Evolutionary conservation across 2,329 filamentous ascomycete species (phyloP).

Genomic region (Apiospora pterosperma): DNA sequence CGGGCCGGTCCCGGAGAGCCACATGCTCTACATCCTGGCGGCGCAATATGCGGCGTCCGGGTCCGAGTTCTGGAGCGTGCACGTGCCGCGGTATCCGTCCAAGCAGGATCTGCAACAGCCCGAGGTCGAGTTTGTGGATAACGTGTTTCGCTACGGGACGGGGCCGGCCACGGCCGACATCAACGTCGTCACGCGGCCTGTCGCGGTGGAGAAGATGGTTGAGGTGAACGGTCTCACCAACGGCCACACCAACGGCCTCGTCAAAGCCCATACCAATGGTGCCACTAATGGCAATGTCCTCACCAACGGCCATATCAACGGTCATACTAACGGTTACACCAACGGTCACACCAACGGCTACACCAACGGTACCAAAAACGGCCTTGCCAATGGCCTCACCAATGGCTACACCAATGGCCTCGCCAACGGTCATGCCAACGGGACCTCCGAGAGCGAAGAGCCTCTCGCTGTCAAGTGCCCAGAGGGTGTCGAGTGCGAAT

Average conservation of each 20-base stretch:
- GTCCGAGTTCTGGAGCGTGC: background rate
- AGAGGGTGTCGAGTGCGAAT: background rate
- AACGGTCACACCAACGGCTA: background rate
- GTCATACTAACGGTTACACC: background rate
- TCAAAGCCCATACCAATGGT: background rate
- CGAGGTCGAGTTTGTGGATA: background rate
- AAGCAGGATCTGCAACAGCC: background rate
- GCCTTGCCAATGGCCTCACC: background rate
- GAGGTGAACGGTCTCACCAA: background rate
- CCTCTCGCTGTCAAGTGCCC: background rate
- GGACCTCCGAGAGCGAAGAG: background rate
- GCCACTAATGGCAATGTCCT: background rate
- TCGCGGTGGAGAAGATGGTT: background rate
- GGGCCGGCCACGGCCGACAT: background rate
- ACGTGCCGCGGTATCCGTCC: background rate
- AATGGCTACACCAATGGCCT: background rate
- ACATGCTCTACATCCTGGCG: background rate
- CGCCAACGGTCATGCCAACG: background rate
- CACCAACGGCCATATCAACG: background rate
- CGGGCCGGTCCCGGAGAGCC: background rate
- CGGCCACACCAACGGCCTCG: background rate
- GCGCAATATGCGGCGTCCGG: background rate
- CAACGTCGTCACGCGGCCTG: background rate
- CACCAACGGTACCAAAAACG: slow-evolving; percentile 3
- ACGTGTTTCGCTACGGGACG: background rate